Base-by-base conservation (phyloP, 495 filamentous ascomycete genomes). In the Penicillium tannophilum region DNA sequence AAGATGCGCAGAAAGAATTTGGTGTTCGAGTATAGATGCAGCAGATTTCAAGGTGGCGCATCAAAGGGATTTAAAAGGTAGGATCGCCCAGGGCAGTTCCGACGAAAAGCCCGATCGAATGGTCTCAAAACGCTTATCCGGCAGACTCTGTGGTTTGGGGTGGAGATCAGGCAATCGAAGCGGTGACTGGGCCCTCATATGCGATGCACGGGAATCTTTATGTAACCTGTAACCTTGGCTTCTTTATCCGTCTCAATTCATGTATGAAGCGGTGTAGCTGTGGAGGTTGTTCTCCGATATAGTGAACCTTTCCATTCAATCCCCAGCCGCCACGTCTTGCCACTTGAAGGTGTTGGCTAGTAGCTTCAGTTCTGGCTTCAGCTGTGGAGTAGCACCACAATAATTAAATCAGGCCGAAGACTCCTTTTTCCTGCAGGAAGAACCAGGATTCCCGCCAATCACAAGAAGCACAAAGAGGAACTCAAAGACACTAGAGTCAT, bases 101-200 rank as follows among this genome's bases (percentile, higher is more conserved):
- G 35, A 30, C 10, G 48, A 19, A 24, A 47, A 45, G 28, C 39
- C 9, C 11, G 42, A 52, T 39, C 19, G 41, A 42, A 42, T 19
- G n/a, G 30, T 23, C 41, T 39, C 28, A 53, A 58, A 61, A 36
- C 55, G 42, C 36, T 60, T 61, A 61, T 60, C 60, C 42, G 31
- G 30, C 52, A 42, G 46, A 28, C 26, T 49, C 17, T 49, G 42
- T 36, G 23, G 50, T 56, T 52, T 42, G 52, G 52, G 58, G 49
- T 52, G 46, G 33, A 46, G 59, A 62, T 68, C 63, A 66, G 59
- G 51, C 63, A 58, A 66, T 61, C 52, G 52, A 49, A 58, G 42
- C 54, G 61, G 61, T 54, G 49, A 62, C 48, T 49, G 28, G 47
- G 36, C 36, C 36, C 26, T 42, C 24, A 54, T 41, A 46, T 35